Percentiles rank a stretch among this genome's conserved stretches.
These are phyloP conservation scores for Talaromyces nanjingensis DNA, from an alignment of 495 filamentous ascomycete species.

Conservation along the genomic window DNA sequence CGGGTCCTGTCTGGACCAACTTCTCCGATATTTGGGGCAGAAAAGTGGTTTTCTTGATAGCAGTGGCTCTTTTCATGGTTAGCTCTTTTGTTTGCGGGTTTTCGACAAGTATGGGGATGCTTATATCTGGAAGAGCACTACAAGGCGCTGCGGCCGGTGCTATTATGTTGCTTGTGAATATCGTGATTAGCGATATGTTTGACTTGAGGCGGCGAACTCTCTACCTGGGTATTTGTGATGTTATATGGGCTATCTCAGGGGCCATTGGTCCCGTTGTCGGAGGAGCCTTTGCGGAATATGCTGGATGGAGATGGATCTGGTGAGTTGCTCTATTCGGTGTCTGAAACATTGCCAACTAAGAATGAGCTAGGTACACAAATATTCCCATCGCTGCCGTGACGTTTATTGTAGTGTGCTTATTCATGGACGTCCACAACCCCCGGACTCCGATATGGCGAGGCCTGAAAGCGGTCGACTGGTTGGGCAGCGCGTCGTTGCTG, in stretches of 20 bases:
- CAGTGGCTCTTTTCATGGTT: slow-evolving; percentile 58
- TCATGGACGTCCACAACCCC: slow-evolving; percentile 56
- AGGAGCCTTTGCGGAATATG: slow-evolving; percentile 49
- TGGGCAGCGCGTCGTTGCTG: slow-evolving; percentile 60
- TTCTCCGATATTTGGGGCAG: slow-evolving; percentile 71
- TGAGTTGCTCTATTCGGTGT: slow-evolving; percentile 15
- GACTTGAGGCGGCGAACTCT: slow-evolving; percentile 44
- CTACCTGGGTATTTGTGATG: slow-evolving; percentile 43
- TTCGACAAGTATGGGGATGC: slow-evolving; percentile 52
- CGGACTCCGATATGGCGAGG: slow-evolving; percentile 50
- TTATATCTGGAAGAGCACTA: slow-evolving; percentile 60
- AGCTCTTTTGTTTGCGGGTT: slow-evolving; percentile 57
- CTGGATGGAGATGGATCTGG: slow-evolving; percentile 42
- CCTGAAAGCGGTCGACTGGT: slow-evolving; percentile 70
- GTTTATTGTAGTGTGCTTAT: slow-evolving; percentile 50
- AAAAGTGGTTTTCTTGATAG: slow-evolving; percentile 60
- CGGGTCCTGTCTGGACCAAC: slow-evolving; percentile 49
- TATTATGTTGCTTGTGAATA: slow-evolving; percentile 61
- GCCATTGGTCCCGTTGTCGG: slow-evolving; percentile 60
- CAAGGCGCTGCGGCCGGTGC: slow-evolving; percentile 70
- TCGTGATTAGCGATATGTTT: slow-evolving; percentile 69
- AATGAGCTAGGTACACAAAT: slow-evolving; percentile 27
- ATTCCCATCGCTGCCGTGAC: slow-evolving; percentile 51
- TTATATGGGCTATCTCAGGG: slow-evolving; percentile 59
- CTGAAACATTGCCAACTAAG: background rate